These are phyloP conservation scores for Pseudohalonectria lignicola DNA, from an alignment of 2,329 filamentous ascomycete species.

Conservation along the genomic window DNA sequence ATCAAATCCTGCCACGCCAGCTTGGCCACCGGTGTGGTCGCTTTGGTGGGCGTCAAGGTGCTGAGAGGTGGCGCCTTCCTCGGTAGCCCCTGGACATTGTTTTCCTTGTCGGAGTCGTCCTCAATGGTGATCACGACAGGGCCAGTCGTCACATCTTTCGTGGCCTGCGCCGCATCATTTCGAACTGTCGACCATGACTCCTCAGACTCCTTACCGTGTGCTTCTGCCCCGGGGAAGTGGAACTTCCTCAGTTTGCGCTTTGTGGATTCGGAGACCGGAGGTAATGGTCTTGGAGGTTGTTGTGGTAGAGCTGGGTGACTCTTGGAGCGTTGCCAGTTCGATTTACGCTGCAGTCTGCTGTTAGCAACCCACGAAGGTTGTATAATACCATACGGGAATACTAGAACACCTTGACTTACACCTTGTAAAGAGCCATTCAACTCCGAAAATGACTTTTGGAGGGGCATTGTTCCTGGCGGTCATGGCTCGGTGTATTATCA, in stretches of 20 bases:
- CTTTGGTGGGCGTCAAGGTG: conserved; percentile 13
- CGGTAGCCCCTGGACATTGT: conserved; percentile 6
- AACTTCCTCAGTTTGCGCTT: conserved; percentile 49
- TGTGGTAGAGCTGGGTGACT: conserved; percentile 33
- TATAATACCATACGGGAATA: no score
- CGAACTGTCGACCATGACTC: no score
- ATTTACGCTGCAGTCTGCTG: conserved; percentile 19
- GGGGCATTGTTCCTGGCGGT: conserved; percentile 19
- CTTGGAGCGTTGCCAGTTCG: conserved; percentile 42
- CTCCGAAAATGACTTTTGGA: conserved; percentile 29
- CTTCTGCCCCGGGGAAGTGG: conserved; percentile 30
- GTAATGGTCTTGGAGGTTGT: conserved; percentile 25
- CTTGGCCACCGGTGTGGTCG: conserved; percentile 38
- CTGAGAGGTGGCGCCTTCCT: conserved; percentile 6
- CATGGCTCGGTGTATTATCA: background rate
- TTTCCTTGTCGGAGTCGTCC: conserved; percentile 7
- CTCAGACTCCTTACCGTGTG: no score
- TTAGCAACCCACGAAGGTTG: no score
- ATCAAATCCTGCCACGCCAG: conserved; percentile 49
- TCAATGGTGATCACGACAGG: conserved; percentile 6
- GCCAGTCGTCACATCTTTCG: conserved; percentile 6
- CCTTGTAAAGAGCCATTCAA: conserved; percentile 12
- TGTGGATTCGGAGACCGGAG: conserved; percentile 44
- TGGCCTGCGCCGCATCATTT: no score
- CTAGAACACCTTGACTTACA: background rate